phyloP scores from a whole-genome alignment of 495 filamentous ascomycete species.

The Clavariopsis aquatica region DNA sequence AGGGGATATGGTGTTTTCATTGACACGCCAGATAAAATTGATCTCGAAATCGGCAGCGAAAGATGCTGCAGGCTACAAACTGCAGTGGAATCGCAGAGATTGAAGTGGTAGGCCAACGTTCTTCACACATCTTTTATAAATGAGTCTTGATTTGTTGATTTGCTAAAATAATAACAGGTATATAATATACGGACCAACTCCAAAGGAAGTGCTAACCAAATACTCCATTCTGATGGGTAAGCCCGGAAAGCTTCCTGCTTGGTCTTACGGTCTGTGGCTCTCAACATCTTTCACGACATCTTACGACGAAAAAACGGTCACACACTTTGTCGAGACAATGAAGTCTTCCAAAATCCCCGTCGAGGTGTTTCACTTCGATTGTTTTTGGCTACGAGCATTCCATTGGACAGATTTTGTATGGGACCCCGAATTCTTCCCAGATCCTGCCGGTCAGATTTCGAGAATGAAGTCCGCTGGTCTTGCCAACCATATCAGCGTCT shows the following conservation, averaged over 20 bases:
- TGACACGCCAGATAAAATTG: conserved; percentile 37
- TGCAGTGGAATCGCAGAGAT: conserved; percentile 60
- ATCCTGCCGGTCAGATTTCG: conserved; percentile 63
- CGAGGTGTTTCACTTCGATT: conserved; percentile 71
- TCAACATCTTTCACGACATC: conserved; percentile 71
- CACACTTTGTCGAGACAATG: conserved; percentile 68
- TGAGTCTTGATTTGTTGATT: no score
- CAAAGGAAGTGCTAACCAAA: conserved; percentile 65
- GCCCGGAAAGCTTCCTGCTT: conserved; percentile 62
- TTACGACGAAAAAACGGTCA: conserved; percentile 69
- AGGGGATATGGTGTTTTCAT: conserved; percentile 73
- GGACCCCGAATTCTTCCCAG: conserved; percentile 66
- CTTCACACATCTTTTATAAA: no score
- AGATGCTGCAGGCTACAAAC: conserved; percentile 62
- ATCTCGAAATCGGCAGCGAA: conserved; percentile 67
- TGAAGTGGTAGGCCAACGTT: conserved; percentile 51
- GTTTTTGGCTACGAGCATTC: conserved; percentile 67
- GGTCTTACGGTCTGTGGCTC: conserved; percentile 73
- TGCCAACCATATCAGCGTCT: conserved; percentile 60
- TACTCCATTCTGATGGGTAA: conserved; percentile 65
- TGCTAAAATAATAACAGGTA: conserved; percentile 38
- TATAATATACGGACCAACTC: conserved; percentile 65
- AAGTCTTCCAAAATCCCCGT: conserved; percentile 63
- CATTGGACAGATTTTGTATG: conserved; percentile 77
- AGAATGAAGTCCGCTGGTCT: conserved; percentile 63